phyloP scores from a whole-genome alignment of 1,284 basidiomycete species.

The Entoloma clypeatum region DNA sequence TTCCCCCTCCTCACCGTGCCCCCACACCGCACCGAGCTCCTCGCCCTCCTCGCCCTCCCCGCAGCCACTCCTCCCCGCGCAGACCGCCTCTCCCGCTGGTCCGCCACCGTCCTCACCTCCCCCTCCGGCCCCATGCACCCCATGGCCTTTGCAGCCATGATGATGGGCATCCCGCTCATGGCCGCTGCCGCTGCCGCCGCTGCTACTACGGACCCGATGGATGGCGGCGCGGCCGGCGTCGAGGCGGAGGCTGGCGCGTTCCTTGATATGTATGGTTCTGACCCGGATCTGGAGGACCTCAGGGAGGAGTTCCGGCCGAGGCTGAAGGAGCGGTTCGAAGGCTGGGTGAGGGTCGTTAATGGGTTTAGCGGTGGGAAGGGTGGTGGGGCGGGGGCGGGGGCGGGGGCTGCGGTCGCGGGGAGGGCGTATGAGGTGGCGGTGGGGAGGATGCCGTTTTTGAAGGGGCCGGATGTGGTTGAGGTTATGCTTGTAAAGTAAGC shows the following conservation, averaged over 20 bases:
- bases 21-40: constrained; percentile 37
- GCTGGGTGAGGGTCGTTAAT: too few relatives aligned
- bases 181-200: too few relatives aligned
- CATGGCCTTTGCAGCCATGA: constrained; percentile 61
- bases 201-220: too few relatives aligned
- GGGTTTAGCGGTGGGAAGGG: too few relatives aligned
- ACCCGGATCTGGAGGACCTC: constrained; percentile 55
- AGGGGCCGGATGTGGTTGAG: too few relatives aligned
- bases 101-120: constrained; percentile 44
- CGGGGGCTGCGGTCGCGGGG: too few relatives aligned
- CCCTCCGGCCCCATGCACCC: constrained; percentile 42
- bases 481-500: too few relatives aligned
- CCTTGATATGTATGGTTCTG: constrained; percentile 48
- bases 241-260: constrained; percentile 46
- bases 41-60: constrained; percentile 42
- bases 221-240: constrained; percentile 39
- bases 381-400: too few relatives aligned
- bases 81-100: constrained; percentile 50
- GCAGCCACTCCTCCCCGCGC: constrained; percentile 34
- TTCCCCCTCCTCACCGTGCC: constrained; percentile 48
- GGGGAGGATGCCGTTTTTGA: too few relatives aligned
- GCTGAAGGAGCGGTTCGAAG: constrained; percentile 51
- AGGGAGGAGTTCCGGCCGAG: constrained; percentile 56
- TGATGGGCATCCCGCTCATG: constrained; percentile 68
- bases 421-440: too few relatives aligned